Percentiles rank a stretch among this genome's conserved stretches.
Conservation (phyloP, 164 flowering plant species). For the Umbilicus rupestris region DNA sequence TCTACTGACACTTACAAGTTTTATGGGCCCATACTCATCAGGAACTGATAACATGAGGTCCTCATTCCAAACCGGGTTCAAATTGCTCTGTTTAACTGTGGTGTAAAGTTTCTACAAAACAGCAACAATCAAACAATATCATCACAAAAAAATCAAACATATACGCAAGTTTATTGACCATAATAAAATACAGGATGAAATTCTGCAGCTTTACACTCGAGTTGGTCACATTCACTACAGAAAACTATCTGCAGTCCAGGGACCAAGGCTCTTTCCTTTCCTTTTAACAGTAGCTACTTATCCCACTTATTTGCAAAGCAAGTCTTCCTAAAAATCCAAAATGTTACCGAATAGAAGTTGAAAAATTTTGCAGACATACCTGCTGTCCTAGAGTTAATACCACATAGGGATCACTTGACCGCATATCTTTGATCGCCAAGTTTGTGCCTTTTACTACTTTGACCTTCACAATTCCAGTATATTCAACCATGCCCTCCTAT, state of each 20-base stretch:
- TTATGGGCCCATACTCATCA: slow-evolving; percentile 49
- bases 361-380: slow-evolving; percentile 26
- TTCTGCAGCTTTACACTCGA: neutral
- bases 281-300: no score
- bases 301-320: no score
- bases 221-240: neutral
- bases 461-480: slow-evolving; percentile 77
- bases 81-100: slow-evolving; percentile 52
- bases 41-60: slow-evolving; percentile 96
- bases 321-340: neutral
- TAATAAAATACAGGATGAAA: neutral
- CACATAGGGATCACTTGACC: slow-evolving; percentile 92
- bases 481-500: slow-evolving; percentile 88
- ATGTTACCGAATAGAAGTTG: neutral
- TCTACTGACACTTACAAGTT: slow-evolving; percentile 49
- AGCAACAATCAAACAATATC: slow-evolving; percentile 12
- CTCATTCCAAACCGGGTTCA: slow-evolving; percentile 93
- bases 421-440: slow-evolving; percentile 82
- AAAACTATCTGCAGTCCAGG: no score
- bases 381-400: slow-evolving; percentile 68
- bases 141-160: neutral
- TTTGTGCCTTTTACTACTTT: slow-evolving; percentile 77
- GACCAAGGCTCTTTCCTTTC: no score
- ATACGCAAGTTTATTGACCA: neutral
- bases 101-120: slow-evolving; percentile 62